These are phyloP conservation scores for Aschersonia sp. DNA, from an alignment of 2,329 filamentous ascomycete species.

Conservation along the genomic window DNA sequence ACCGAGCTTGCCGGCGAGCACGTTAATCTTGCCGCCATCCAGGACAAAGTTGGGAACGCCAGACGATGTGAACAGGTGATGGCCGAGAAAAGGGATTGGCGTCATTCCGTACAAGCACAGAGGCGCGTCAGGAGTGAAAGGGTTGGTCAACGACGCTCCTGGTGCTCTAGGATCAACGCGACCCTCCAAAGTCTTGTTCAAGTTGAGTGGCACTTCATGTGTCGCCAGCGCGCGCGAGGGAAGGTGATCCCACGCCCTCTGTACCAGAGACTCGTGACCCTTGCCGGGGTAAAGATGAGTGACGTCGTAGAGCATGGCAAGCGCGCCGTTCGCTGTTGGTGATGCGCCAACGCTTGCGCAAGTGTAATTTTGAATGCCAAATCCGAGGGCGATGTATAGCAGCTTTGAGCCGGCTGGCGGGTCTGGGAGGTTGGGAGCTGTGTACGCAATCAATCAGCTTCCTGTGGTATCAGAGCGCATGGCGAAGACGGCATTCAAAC, in stretches of 20 bases:
- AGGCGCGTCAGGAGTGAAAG: slow-evolving; percentile 26
- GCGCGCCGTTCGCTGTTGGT: slow-evolving; percentile 32
- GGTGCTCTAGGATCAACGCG: slow-evolving; percentile 15
- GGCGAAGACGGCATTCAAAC: not conserved
- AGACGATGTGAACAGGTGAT: slow-evolving; percentile 49
- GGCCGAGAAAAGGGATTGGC: slow-evolving; percentile 34
- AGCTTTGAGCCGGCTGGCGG: slow-evolving; percentile 24
- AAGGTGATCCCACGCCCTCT: slow-evolving; percentile 24
- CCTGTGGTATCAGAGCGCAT: no score
- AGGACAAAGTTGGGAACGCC: slow-evolving; percentile 47
- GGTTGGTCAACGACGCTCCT: slow-evolving; percentile 27
- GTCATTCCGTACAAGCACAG: slow-evolving; percentile 22
- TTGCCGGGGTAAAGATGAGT: slow-evolving; percentile 34
- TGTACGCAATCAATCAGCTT: no score
- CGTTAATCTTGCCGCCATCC: slow-evolving; percentile 18
- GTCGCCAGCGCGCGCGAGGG: slow-evolving; percentile 23
- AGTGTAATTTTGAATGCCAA: slow-evolving; percentile 57
- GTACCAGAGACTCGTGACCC: slow-evolving; percentile 19
- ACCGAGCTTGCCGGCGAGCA: slow-evolving; percentile 33
- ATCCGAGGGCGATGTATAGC: slow-evolving; percentile 43
- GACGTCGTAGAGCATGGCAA: slow-evolving; percentile 46
- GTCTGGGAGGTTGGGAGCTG: slow-evolving; percentile 28
- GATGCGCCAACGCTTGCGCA: slow-evolving; percentile 26
- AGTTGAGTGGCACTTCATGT: slow-evolving; percentile 32
- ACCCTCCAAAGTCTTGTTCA: slow-evolving; percentile 14